phyloP scores from a whole-genome alignment of 2,329 filamentous ascomycete genomes.

The Fusarium incarnatum region DNA sequence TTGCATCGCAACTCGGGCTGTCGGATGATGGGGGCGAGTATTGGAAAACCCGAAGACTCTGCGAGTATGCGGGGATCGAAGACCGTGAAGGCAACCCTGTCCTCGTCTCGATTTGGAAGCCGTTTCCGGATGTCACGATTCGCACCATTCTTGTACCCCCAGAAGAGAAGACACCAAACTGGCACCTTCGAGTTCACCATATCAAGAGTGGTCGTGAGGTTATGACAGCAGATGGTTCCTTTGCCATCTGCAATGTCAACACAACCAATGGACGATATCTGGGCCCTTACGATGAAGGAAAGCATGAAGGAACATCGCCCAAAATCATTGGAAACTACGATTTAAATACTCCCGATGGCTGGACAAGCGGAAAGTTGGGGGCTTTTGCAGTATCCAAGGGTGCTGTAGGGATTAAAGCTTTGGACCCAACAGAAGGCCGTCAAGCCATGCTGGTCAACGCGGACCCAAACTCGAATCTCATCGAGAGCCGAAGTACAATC shows the following conservation, averaged over 20 bases:
- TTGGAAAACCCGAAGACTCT: constrained; percentile 80
- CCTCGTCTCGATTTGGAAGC: constrained; percentile 76
- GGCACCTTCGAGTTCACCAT: constrained; percentile 75
- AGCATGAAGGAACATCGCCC: constrained; percentile 63
- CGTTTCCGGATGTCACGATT: constrained; percentile 75
- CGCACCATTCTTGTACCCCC: constrained; percentile 75
- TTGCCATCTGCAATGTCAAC: constrained; percentile 72
- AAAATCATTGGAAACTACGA: constrained; percentile 72
- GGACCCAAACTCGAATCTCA: constrained; percentile 82
- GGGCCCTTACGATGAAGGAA: constrained; percentile 60
- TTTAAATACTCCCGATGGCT: constrained; percentile 64
- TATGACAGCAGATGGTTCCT: constrained; percentile 79
- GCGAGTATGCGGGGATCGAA: constrained; percentile 72
- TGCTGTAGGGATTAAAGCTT: constrained; percentile 67
- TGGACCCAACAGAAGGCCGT: constrained; percentile 62
- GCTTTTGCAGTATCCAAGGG: constrained; percentile 69
- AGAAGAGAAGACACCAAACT: constrained; percentile 67
- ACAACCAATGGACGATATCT: constrained; percentile 62
- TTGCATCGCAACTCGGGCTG: constrained; percentile 79
- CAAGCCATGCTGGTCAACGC: constrained; percentile 76
- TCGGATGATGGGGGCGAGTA: constrained; percentile 82
- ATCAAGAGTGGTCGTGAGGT: constrained; percentile 71
- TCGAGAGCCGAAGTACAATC: constrained; percentile 77
- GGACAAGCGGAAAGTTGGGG: constrained; percentile 62
- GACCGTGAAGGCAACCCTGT: constrained; percentile 66